Evolutionary conservation across 805 yeast genomes (phyloP).

Genomic region (Saccharomycopsis fodiens): DNA sequence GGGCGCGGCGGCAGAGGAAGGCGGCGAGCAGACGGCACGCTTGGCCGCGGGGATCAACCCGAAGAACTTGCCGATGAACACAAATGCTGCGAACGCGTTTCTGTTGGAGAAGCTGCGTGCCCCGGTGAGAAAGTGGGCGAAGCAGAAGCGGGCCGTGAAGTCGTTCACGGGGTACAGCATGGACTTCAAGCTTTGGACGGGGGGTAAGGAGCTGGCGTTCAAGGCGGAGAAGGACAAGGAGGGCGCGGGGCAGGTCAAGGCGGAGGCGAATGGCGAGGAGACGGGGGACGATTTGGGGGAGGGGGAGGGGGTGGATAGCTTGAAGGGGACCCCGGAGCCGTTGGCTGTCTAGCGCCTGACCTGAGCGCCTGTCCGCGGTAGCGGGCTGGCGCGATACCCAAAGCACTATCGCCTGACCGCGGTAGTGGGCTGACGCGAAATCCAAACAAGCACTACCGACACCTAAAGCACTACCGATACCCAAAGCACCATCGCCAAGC

Average conservation of each 20-base stretch:
- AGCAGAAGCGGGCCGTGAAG: constrained; percentile 31
- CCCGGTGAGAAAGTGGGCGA: constrained; percentile 38
- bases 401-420: too few relatives aligned
- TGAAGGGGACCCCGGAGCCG: not conserved
- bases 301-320: not conserved
- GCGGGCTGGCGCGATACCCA: too few relatives aligned
- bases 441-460: too few relatives aligned
- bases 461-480: too few relatives aligned
- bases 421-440: too few relatives aligned
- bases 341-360: not conserved
- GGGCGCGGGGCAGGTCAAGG: not conserved
- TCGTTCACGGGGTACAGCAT: constrained; percentile 40
- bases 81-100: constrained; percentile 2
- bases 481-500: too few relatives aligned
- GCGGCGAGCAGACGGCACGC: not conserved
- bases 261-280: too few relatives aligned
- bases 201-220: constrained; percentile 21
- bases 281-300: not conserved
- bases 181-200: constrained; percentile 33
- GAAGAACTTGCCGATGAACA: constrained; percentile 12
- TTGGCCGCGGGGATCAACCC: constrained; percentile 1
- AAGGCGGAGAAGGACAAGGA: not conserved
- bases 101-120: constrained; percentile 35
- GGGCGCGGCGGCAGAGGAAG: not conserved
- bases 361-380: not conserved